phyloP scores from a whole-genome alignment of 768 basidiomycete genomes.

The Omphalotus guepiniiformis region DNA sequence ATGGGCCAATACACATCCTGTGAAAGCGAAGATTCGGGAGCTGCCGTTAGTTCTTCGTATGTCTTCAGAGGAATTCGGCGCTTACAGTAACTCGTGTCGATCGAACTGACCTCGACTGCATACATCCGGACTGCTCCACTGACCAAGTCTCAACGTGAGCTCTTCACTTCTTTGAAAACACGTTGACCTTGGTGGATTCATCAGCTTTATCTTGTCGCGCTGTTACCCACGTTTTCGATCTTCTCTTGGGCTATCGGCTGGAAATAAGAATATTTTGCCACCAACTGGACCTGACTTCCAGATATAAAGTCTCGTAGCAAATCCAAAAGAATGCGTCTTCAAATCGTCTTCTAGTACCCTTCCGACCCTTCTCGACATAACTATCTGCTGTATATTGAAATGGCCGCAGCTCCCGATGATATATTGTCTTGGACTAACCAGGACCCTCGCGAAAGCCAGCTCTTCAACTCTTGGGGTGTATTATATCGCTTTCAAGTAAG shows the following conservation, averaged over 20 bases:
- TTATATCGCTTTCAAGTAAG: constrained; percentile 77
- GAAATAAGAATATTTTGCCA: constrained; percentile 42
- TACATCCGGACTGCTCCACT: constrained; percentile 71
- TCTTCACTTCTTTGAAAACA: constrained; percentile 65
- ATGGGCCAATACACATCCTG: constrained; percentile 9
- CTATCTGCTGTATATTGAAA: constrained; percentile 22
- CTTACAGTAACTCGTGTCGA: constrained; percentile 60
- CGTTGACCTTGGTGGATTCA: constrained; percentile 66
- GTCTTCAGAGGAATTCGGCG: constrained; percentile 19
- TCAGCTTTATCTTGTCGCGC: constrained; percentile 69
- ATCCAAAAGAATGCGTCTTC: constrained; percentile 20
- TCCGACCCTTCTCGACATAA: constrained; percentile 15
- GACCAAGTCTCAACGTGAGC: constrained; percentile 55
- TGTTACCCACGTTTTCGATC: constrained; percentile 75
- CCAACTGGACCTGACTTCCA: constrained; percentile 33
- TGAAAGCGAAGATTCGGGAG: constrained; percentile 12
- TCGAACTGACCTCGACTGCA: constrained; percentile 55
- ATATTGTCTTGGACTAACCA: constrained; percentile 85
- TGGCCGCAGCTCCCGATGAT: constrained; percentile 57
- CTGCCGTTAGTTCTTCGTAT: constrained; percentile 12
- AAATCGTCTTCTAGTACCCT: constrained; percentile 24
- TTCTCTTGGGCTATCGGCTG: constrained; percentile 48
- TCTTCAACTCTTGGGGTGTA: constrained; percentile 80
- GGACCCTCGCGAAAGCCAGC: constrained; percentile 77
- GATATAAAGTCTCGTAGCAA: constrained; percentile 54